Base-by-base conservation (phyloP, 2,329 filamentous ascomycete species). In the Pseudogymnoascus sp. region DNA sequence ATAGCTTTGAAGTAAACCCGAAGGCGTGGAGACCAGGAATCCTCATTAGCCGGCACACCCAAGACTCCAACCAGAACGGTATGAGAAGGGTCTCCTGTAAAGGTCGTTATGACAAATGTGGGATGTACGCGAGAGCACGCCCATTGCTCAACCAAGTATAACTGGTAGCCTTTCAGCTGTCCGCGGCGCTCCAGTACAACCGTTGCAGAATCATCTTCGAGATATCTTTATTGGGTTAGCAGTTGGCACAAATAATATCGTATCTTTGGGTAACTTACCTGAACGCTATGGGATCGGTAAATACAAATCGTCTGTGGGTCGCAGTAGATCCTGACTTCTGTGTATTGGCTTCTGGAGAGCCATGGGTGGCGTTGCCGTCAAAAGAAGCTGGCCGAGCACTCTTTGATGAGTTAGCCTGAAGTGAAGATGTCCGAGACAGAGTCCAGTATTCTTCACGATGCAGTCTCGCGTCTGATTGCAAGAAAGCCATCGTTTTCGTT, bases 141-240 rank as follows among this genome's bases (percentile, higher is more conserved):
- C 95, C 95, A 99, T 80, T 99, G 95, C 75, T 97, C 95, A 67
- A 97, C 91, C 14, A 97, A 78, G 75, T 97, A 97, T 66, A 93
- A 81, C 74, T 97, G 93, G 76, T 97, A 97, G 68, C 93, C 93
- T 65, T 84, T 78, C 5, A 99, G 81, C 60, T 83, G 79, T 60
- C 82, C 81, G 63, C 86, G 85, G 62, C 88, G 87, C 69, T 93
- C 85, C 67, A 96, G 80, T 6, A 96, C 86, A 2, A 80, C 81
- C 3, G 91, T 92, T 4, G 83, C 85, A 1, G 86, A 80, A 67
- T 97, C 95, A 72, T 96, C 90, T 77, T 96, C 90, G 21, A 99
- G 84, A 72, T 93, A 96, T 66, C 83, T 86, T 67, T 10, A 40
- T 31, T 29, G 33, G 19, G 47, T 63, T 59, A 67, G 63, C 40